Evolutionary conservation across 495 filamentous ascomycete genomes (phyloP), one percentile per base, ranked within the genome.

Genomic region (Penicillium nucicola): DNA sequence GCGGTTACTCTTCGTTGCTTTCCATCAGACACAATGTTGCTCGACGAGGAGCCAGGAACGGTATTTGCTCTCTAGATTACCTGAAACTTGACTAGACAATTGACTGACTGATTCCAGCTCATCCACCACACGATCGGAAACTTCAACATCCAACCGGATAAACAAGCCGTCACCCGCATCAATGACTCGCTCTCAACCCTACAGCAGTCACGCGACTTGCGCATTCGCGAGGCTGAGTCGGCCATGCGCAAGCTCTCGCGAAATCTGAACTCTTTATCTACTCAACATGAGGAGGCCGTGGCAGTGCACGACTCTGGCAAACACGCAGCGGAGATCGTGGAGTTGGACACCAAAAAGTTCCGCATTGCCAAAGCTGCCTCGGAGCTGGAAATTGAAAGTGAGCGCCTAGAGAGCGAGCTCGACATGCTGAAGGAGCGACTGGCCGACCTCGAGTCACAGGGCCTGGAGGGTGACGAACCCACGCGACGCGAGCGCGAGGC

Each of bases 111-210:
- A 4, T 43, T 14, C 12, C 62, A 93, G 88, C 86, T 97, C 61
- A 95, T 97, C 69, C 77, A 84, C 67, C 85, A 92, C 70, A 95
- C 90, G 17, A 84, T 92, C 67, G 77, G 81, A 44, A 96, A 97
- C 77, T 98, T 98, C 82, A 92, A 96, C 74, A 95, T 90, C 65
- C 74, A 81, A 36, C 86, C 88, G 3, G 93, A 98, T 77, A 91
- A 87, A 58, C 75, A 84, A 67, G 86, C 87, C 59, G 82, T 97
- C 40, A 77, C 86, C n/a, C 89, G 92, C 65, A 88, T 97, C 66
- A 81, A 84, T 70, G 85, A 88, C 71, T 91, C 89, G 2, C 80
- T 97, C 50, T 78, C 83, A 5, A 83, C 86, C 0, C 81, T 97
- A 11, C 80, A 88, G 52, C 81, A 88, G 57, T 85, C 87, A 49